Evolutionary conservation across 305 asterid genomes (phyloP).

Genomic region (Fraxinus greggii): DNA sequence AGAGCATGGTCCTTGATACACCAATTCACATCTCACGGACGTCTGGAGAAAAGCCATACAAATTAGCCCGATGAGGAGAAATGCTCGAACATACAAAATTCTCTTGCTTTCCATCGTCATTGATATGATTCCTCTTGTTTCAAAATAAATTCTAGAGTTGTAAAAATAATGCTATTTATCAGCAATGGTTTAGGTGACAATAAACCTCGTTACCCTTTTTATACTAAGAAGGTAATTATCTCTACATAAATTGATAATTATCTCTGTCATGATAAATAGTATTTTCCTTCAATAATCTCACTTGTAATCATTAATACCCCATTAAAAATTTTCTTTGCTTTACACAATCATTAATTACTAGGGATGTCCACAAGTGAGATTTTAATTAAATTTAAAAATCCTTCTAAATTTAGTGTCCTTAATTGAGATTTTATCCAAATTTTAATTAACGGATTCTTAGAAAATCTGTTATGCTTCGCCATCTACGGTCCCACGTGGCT

Average conservation of each 20-base stretch:
- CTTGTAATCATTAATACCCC: background rate
- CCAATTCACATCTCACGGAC: background rate
- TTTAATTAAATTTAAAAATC: no score
- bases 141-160: background rate
- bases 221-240: background rate
- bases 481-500: no score
- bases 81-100: background rate
- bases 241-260: background rate
- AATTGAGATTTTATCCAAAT: background rate
- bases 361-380: background rate
- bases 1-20: constrained; percentile 9
- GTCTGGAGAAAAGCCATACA: background rate
- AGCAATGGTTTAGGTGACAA: background rate
- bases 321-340: background rate
- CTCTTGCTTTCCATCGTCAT: background rate
- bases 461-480: no score
- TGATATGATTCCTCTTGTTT: background rate
- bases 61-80: background rate
- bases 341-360: background rate
- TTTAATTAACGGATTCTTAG: background rate
- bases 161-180: background rate
- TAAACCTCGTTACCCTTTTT: background rate
- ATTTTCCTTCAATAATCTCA: background rate
- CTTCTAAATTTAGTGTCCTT: background rate
- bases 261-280: background rate